These are phyloP conservation scores for Lizonia empirigonia DNA, from an alignment of 2,329 filamentous ascomycete genomes.

Conservation along the genomic window DNA sequence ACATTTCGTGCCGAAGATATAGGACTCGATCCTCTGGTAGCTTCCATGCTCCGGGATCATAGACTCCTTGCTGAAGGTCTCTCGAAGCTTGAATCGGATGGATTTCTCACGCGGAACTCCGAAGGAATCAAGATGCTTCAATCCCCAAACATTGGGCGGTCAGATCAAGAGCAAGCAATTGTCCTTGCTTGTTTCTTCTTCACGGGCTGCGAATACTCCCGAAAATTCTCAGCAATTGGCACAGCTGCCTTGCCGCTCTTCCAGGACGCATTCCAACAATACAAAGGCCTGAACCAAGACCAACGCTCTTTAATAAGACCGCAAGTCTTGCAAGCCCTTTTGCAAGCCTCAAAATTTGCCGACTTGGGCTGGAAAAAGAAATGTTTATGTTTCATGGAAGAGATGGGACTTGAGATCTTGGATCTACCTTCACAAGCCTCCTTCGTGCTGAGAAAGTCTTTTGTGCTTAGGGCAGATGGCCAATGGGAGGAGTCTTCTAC, in stretches of 20 bases:
- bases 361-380: background rate
- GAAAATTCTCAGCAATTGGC: background rate
- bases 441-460: background rate
- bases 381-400: background rate
- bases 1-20: too few species aligned
- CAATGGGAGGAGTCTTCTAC: background rate
- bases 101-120: too few species aligned
- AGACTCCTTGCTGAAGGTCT: too few species aligned
- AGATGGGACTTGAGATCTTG: background rate
- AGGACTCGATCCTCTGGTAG: too few species aligned
- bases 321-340: background rate
- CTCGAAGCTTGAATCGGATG: too few species aligned
- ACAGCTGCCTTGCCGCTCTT: background rate
- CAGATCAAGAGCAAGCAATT: background rate
- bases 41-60: too few species aligned
- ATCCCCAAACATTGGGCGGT: too few species aligned
- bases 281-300: background rate
- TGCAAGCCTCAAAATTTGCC: background rate
- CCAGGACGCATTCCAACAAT: background rate
- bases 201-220: background rate
- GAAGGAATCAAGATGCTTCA: too few species aligned
- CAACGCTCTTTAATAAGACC: background rate
- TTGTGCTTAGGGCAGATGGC: background rate
- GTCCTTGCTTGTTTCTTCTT: background rate
- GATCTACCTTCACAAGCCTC: background rate